Base-by-base conservation (phyloP, 2,329 filamentous ascomycete species). In the Monilinia fructicola region DNA sequence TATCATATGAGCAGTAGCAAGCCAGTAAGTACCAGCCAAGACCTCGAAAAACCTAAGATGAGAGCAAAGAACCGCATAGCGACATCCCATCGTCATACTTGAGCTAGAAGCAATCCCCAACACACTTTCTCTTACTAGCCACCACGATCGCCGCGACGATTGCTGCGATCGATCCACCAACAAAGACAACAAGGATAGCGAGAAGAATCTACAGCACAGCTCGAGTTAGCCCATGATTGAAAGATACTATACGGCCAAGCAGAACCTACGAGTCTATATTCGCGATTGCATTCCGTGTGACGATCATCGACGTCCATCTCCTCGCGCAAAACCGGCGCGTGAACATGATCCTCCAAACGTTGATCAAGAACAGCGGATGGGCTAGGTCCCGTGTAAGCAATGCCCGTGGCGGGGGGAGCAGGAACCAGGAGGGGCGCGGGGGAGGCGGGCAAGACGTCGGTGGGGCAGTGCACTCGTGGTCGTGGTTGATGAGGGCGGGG, bases 201-300 rank as follows among this genome's bases (percentile, higher is more conserved):
- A 2, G 18, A 9, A 58, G 18, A 18, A 58, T 58, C 55, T 58
- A 6, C 1, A n/a, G 31, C 10, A 4, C 0, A 4, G 5, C 11
- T 6, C 2, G 10, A 46, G 40, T 58, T 58, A 58, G 55, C 40
- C 40, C 4, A 28, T 46, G 26, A 6, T n/a, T 3, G 14, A 14
- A 10, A 1, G 11, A 31, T 0, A 7, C n/a, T 16, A 11, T 28
- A 11, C 21, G 6, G 26, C 4, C 0, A n/a, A 16, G 1, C 4
- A 4, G 23, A 31, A 46, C 55, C n/a, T 58, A 58, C 55, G 18
- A 58, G 9, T 4, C 26, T 10, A 11, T n/a, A 46, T 11, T 28
- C 40, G 0, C 18, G 23, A 28, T 58, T 14, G 2, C 11, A 26
- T 21, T 58, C 1, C 40, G 18, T 2, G 1, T 4, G 11, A 9